Evolutionary conservation across 257 asterid species (phyloP).

Genomic region (Mitragyna speciosa): DNA sequence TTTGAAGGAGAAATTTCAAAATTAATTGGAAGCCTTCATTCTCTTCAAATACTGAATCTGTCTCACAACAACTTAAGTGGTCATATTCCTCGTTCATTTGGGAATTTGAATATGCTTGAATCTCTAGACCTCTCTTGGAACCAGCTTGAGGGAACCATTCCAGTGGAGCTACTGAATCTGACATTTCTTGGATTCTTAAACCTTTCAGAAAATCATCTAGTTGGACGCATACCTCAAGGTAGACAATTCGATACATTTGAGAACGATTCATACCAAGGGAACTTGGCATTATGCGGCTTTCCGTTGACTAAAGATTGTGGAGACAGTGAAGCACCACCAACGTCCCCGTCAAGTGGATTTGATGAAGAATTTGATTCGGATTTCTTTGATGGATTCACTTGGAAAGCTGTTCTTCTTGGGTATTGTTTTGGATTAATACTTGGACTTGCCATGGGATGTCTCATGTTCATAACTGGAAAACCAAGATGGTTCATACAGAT

Average conservation of each 20-base stretch:
- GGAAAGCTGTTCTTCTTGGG: slow-evolving; percentile 15
- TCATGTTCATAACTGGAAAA: slow-evolving; percentile 1
- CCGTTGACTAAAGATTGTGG: slow-evolving; percentile 22
- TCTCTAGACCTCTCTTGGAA: slow-evolving; percentile 31
- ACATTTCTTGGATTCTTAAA: too few species aligned
- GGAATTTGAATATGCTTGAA: slow-evolving; percentile 23
- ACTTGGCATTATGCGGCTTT: slow-evolving; percentile 25
- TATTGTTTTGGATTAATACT: slow-evolving; percentile 2
- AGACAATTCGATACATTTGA: slow-evolving; percentile 26
- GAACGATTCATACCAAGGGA: slow-evolving; percentile 21
- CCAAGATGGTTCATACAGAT: slow-evolving; percentile 15
- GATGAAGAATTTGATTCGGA: slow-evolving; percentile 3
- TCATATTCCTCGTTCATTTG: slow-evolving; percentile 25
- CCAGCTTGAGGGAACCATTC: too few species aligned
- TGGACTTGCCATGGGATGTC: slow-evolving; percentile 5
- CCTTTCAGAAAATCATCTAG: too few species aligned
- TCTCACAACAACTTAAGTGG: slow-evolving; percentile 27
- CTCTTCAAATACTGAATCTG: slow-evolving; percentile 16
- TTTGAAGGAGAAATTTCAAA: slow-evolving; percentile 23
- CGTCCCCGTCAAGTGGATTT: not conserved
- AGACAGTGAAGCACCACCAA: not conserved
- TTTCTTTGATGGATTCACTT: slow-evolving; percentile 8
- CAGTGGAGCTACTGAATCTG: too few species aligned
- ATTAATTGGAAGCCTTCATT: not conserved
- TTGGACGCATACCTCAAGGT: slow-evolving; percentile 27